Base-by-base conservation (phyloP, 2,329 filamentous ascomycete genomes). In the Pseudogymnoascus sp. region DNA sequence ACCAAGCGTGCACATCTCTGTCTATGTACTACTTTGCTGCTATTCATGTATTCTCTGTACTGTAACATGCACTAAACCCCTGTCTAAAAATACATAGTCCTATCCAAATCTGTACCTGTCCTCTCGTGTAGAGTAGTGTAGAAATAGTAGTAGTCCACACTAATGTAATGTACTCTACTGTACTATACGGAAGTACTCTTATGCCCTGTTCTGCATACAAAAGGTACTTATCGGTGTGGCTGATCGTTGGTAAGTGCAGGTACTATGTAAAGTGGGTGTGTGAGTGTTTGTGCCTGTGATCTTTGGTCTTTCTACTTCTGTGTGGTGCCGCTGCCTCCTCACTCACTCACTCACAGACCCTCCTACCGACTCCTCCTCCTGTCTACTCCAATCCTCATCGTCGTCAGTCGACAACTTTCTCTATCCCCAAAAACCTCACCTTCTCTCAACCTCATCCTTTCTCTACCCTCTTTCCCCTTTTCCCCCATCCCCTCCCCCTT, bases 401-500 rank as follows among this genome's bases (percentile, higher is more conserved):
- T 63, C 63, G 64, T 64, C 63, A 58, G 27, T 31, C 45, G 45
- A 52, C 45, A 52, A 31, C 45, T 15, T 29, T 52, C 25, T 52
- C 42, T 48, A 25, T 37, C 12, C 12, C n/a, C 27, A 52, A 21
- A 21, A 21, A 63, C 63, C 63, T 63, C 64, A 63, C 67, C 66
- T 60, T 65, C 69, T 69, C 66, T 68, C 70, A 70, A 71, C 68
- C 68, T 69, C 69, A 70, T 64, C 69, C 68, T 67, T 66, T 64
- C 64, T 64, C 60, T 69, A 66, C 62, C 63, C 66, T 63, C 64
- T 65, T 68, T 63, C 68, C 62, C 64, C 64, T 65, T 60, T 58
- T 68, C 64, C 67, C 67, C 68, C 66, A 63, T 60, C 61, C 52
- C 65, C 64, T 66, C 62, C 61, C 67, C 65, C 64, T 62, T 65